Evolutionary conservation across 106 monocot species (phyloP).

Genomic region (Dioscorea zingiberensis): DNA sequence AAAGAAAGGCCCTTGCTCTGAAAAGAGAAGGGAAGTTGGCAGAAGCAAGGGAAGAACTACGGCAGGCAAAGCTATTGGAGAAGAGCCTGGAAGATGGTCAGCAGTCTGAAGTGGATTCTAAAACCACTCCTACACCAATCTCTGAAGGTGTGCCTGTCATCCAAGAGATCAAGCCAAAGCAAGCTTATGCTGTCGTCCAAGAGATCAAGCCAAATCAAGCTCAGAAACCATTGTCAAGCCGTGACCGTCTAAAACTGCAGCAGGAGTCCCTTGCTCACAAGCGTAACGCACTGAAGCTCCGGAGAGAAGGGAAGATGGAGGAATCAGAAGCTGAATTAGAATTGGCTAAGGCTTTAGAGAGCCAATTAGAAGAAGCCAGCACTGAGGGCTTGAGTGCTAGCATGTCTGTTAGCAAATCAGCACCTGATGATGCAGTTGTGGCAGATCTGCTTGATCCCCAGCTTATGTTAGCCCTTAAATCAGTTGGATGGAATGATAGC

Average conservation of each 20-base stretch:
- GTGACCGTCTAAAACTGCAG: slow-evolving; percentile 83
- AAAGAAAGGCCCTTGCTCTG: slow-evolving; percentile 72
- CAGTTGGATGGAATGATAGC: slow-evolving; percentile 73
- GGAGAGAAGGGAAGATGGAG: slow-evolving; percentile 84
- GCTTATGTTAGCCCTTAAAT: slow-evolving; percentile 68
- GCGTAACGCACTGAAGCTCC: slow-evolving; percentile 76
- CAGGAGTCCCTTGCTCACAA: slow-evolving; percentile 92
- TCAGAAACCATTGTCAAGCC: slow-evolving; percentile 52
- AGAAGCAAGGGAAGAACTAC: slow-evolving; percentile 83
- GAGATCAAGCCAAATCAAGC: slow-evolving; percentile 23
- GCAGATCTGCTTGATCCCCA: slow-evolving; percentile 91
- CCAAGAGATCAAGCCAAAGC: slow-evolving; percentile 26
- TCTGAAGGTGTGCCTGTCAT: neutral
- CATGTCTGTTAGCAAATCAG: neutral
- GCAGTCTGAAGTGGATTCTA: slow-evolving; percentile 10
- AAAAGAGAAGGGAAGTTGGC: slow-evolving; percentile 87
- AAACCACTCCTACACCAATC: slow-evolving; percentile 13
- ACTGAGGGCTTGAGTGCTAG: slow-evolving; percentile 21
- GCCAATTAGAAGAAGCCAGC: slow-evolving; percentile 57
- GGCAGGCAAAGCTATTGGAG: slow-evolving; percentile 78
- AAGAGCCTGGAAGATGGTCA: slow-evolving; percentile 44
- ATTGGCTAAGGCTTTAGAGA: slow-evolving; percentile 72
- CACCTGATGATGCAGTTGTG: slow-evolving; percentile 21
- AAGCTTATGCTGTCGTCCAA: slow-evolving; percentile 21
- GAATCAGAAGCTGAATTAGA: slow-evolving; percentile 79